These are phyloP conservation scores for Aspergillus nanangensis DNA, from an alignment of 495 filamentous ascomycete species.

Conservation along the genomic window DNA sequence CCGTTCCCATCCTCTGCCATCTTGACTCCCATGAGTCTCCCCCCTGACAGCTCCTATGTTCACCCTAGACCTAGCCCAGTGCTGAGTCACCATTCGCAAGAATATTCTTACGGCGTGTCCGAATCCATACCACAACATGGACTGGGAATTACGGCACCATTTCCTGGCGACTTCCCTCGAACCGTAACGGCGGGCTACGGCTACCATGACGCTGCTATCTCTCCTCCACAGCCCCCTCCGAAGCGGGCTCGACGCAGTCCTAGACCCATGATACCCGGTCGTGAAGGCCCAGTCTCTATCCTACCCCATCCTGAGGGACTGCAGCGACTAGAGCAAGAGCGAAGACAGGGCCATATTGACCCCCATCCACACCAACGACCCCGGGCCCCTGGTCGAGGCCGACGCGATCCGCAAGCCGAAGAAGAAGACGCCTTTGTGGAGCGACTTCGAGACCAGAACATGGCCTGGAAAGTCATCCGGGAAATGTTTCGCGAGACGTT, in stretches of 20 bases:
- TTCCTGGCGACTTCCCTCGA: constrained; percentile 29
- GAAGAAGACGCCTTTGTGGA: constrained; percentile 65
- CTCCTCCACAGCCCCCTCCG: constrained; percentile 19
- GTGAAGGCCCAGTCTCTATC: constrained; percentile 31
- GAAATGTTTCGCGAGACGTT: constrained; percentile 57
- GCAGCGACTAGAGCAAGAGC: constrained; percentile 32
- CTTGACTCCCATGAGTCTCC: constrained; percentile 38
- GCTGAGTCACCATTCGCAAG: constrained; percentile 36
- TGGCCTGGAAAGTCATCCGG: constrained; percentile 68
- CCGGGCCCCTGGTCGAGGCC: constrained; percentile 37
- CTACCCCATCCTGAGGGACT: constrained; percentile 37
- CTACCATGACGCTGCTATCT: constrained; percentile 20
- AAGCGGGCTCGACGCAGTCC: constrained; percentile 26
- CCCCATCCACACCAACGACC: constrained; percentile 25
- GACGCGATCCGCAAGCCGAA: constrained; percentile 48
- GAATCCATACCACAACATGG: constrained; percentile 28
- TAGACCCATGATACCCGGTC: constrained; percentile 17
- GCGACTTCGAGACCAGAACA: constrained; percentile 60
- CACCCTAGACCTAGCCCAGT: constrained; percentile 30
- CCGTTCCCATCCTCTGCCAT: constrained; percentile 23
- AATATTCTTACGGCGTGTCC: constrained; percentile 30
- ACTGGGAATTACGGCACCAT: constrained; percentile 35
- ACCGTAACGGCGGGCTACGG: constrained; percentile 22
- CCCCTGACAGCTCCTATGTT: constrained; percentile 31
- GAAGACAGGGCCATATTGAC: constrained; percentile 21